These are phyloP conservation scores for Ceratobasidium papillatum DNA, from an alignment of 1,284 basidiomycete species.

Conservation along the genomic window DNA sequence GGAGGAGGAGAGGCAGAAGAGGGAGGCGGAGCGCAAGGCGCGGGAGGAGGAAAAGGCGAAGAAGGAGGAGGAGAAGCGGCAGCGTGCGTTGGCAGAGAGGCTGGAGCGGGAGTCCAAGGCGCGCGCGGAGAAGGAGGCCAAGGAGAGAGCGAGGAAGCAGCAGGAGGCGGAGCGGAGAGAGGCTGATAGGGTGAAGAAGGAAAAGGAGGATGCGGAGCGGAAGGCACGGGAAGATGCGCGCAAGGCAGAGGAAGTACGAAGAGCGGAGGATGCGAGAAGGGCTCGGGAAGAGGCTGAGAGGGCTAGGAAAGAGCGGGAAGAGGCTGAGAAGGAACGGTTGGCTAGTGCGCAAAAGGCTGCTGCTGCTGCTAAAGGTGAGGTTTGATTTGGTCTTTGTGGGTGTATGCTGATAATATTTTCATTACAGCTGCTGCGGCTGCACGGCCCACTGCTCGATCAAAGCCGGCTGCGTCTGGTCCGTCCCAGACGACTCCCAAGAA, in stretches of 20 bases:
- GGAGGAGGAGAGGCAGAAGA: slow-evolving; percentile 76
- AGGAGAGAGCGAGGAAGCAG: slow-evolving; percentile 73
- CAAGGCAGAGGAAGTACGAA: slow-evolving; percentile 58
- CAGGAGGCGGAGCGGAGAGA: slow-evolving; percentile 50
- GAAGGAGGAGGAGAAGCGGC: slow-evolving; percentile 78
- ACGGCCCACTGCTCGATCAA: neutral
- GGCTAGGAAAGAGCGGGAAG: slow-evolving; percentile 53
- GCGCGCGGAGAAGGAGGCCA: slow-evolving; percentile 60
- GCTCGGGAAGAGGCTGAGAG: slow-evolving; percentile 52
- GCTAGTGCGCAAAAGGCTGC: slow-evolving; percentile 57
- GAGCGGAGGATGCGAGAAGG: slow-evolving; percentile 58
- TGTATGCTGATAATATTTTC: slow-evolving; percentile 4
- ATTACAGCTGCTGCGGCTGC: neutral
- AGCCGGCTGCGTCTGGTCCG: neutral
- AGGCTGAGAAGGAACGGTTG: slow-evolving; percentile 71
- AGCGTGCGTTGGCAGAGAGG: slow-evolving; percentile 76
- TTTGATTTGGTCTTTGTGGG: neutral
- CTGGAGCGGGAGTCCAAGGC: slow-evolving; percentile 69
- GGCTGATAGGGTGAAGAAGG: slow-evolving; percentile 49
- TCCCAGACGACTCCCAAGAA: slow-evolving; percentile 17
- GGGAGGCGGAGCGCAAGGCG: slow-evolving; percentile 72
- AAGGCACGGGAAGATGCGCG: slow-evolving; percentile 67
- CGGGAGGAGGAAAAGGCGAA: slow-evolving; percentile 78
- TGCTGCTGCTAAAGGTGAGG: slow-evolving; percentile 42
- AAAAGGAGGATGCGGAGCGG: slow-evolving; percentile 62